Conservation (phyloP, 2,329 filamentous ascomycete species). For the Aspergillus amoenus region DNA sequence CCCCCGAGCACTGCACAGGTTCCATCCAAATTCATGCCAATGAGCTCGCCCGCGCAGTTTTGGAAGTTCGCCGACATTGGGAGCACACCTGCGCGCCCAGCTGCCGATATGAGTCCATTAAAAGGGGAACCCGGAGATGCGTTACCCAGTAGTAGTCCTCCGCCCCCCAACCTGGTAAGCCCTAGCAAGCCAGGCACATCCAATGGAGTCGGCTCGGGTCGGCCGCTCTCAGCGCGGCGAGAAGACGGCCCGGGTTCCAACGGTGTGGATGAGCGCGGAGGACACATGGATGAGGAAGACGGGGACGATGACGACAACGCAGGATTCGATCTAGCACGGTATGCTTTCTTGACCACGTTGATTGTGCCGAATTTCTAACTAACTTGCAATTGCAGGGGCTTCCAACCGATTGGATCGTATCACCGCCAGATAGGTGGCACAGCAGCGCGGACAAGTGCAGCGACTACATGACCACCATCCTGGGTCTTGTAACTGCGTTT, state of each 20-base stretch:
- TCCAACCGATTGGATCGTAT: conserved; percentile 50
- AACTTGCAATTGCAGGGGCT: conserved; percentile 35
- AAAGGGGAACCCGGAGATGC: conserved; percentile 43
- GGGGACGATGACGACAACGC: conserved; percentile 39
- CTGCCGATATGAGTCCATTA: conserved; percentile 48
- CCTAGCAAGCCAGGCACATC: conserved; percentile 45
- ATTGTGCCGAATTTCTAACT: neutral
- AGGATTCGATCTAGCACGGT: conserved; percentile 50
- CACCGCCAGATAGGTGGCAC: conserved; percentile 44
- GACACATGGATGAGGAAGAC: conserved; percentile 31
- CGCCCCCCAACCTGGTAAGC: conserved; percentile 45
- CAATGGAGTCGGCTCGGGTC: conserved; percentile 30
- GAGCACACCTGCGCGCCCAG: conserved; percentile 44
- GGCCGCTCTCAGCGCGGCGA: conserved; percentile 32
- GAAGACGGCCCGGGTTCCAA: conserved; percentile 22
- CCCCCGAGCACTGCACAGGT: conserved; percentile 51
- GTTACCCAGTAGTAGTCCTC: conserved; percentile 49
- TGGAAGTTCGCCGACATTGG: conserved; percentile 51
- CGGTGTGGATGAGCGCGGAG: conserved; percentile 12
- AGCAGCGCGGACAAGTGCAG: conserved; percentile 37
- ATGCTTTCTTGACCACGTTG: conserved; percentile 15
- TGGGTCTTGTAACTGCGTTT: neutral
- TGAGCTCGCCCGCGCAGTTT: conserved; percentile 52
- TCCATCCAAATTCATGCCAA: conserved; percentile 52
- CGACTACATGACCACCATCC: conserved; percentile 12